Percentiles rank a stretch among this genome's conserved stretches.
These are phyloP conservation scores for Podaxis sp. DNA, from an alignment of 768 basidiomycete species.

Conservation along the genomic window DNA sequence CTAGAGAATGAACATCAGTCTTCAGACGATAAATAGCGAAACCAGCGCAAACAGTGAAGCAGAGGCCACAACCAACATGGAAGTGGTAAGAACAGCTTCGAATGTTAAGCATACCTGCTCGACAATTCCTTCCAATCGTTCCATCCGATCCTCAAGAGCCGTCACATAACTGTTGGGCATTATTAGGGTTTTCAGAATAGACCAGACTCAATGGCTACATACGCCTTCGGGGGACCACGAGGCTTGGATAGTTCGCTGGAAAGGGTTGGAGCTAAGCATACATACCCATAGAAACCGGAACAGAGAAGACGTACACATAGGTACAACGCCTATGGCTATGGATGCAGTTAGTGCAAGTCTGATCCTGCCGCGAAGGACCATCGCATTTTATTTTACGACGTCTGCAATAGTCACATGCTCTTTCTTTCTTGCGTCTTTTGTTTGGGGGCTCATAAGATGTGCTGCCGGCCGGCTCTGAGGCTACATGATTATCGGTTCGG, in stretches of 20 bases:
- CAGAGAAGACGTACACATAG: slow-evolving; percentile 47
- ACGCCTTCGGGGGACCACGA: slow-evolving; percentile 70
- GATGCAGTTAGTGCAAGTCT: slow-evolving; percentile 58
- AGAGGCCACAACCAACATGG: not conserved
- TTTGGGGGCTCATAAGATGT: slow-evolving; percentile 10
- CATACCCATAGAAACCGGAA: not conserved
- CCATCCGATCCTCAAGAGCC: slow-evolving; percentile 57
- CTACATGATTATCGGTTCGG: not conserved
- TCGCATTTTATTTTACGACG: slow-evolving; percentile 62
- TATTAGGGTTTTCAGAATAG: not conserved
- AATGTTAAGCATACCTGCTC: slow-evolving; percentile 36
- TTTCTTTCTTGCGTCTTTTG: slow-evolving; percentile 48
- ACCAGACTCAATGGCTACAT: slow-evolving; percentile 25
- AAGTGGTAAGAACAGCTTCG: not conserved
- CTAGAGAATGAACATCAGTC: slow-evolving; percentile 32
- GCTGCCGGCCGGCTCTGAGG: not conserved
- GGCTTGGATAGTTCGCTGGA: slow-evolving; percentile 63
- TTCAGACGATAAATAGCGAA: not conserved
- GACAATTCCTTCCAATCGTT: slow-evolving; percentile 54
- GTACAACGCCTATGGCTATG: slow-evolving; percentile 53
- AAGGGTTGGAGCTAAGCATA: slow-evolving; percentile 3
- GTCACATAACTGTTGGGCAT: slow-evolving; percentile 47
- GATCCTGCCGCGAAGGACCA: slow-evolving; percentile 49
- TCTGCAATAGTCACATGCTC: slow-evolving; percentile 62
- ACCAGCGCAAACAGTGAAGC: not conserved